phyloP scores from a whole-genome alignment of 345 rosid genomes.

The Sisymbrium altissimum region DNA sequence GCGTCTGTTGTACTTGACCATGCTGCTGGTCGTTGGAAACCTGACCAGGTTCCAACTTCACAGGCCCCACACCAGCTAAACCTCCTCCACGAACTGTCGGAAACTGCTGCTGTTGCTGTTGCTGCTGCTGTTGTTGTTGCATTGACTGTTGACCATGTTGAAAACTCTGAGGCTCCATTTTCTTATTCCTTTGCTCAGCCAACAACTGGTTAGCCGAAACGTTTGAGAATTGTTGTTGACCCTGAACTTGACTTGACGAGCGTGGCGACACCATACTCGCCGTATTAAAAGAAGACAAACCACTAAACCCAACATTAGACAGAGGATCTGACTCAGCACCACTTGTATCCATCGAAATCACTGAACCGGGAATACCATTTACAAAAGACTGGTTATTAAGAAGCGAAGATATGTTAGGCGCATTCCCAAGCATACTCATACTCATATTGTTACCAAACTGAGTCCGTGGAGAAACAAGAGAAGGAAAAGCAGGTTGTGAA shows the following conservation, averaged over 20 bases:
- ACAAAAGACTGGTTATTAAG: conserved; percentile 77
- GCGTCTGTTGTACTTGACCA: conserved; percentile 53
- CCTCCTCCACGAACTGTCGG: conserved; percentile 58
- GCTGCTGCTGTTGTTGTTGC: conserved; percentile 39
- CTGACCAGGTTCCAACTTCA: conserved; percentile 83
- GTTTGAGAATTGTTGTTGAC: conserved; percentile 57
- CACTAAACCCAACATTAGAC: conserved; percentile 60
- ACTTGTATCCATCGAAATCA: conserved; percentile 49
- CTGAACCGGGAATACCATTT: conserved; percentile 59
- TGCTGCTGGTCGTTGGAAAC: conserved; percentile 62
- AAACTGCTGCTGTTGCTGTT: conserved; percentile 57
- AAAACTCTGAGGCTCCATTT: conserved; percentile 60
- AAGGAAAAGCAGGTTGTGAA: conserved; percentile 65
- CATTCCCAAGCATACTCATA: conserved; percentile 80
- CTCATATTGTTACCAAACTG: conserved; percentile 56
- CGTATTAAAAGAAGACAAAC: conserved; percentile 55
- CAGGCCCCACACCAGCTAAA: conserved; percentile 62
- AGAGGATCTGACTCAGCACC: conserved; percentile 81
- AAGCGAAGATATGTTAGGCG: conserved; percentile 72
- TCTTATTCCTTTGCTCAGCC: conserved; percentile 69
- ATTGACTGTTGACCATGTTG: conserved; percentile 73
- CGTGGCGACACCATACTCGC: conserved; percentile 64
- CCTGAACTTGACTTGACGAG: conserved; percentile 66
- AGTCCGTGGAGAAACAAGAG: conserved; percentile 60
- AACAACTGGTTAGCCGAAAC: conserved; percentile 56